Conservation (phyloP, 768 basidiomycete genomes). For the Collybia sordida region DNA sequence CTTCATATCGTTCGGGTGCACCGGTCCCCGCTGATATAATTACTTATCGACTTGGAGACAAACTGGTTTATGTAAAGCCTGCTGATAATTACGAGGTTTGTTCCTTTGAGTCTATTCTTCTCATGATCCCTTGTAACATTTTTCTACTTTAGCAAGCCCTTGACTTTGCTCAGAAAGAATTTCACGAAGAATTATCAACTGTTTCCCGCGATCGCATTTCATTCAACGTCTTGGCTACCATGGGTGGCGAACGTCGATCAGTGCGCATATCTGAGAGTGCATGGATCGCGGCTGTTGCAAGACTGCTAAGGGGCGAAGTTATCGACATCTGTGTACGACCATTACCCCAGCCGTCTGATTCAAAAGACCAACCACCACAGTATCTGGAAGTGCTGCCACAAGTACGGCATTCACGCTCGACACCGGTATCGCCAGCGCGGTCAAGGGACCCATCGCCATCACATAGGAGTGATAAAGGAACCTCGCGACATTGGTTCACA, state of each 20-base stretch:
- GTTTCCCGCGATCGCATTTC: conserved; percentile 40
- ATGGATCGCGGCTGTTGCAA: conserved; percentile 42
- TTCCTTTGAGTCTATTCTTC: background rate
- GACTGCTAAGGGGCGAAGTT: conserved; percentile 45
- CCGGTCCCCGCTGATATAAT: conserved; percentile 41
- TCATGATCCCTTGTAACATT: background rate
- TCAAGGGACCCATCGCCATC: conserved; percentile 20
- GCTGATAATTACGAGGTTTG: conserved; percentile 42
- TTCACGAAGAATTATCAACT: conserved; percentile 36
- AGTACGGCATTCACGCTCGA: conserved; percentile 20
- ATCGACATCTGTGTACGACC: conserved; percentile 43
- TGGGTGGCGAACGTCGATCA: conserved; percentile 28
- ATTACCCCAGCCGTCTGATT: conserved; percentile 21
- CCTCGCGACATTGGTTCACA: conserved; percentile 15
- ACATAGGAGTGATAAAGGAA: conserved; percentile 10
- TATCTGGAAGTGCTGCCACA: conserved; percentile 37
- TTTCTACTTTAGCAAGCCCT: conserved; percentile 42
- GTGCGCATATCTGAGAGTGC: conserved; percentile 53
- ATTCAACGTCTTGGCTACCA: conserved; percentile 37
- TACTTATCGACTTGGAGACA: conserved; percentile 43
- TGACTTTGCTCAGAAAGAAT: conserved; percentile 48
- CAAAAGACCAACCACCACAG: conserved; percentile 34
- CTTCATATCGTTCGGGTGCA: conserved; percentile 19
- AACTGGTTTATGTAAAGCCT: conserved; percentile 53
- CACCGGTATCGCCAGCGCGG: conserved; percentile 19